phyloP scores from a whole-genome alignment of 192 early-diverging fungal species.

The Pilobolus umbonatus region DNA sequence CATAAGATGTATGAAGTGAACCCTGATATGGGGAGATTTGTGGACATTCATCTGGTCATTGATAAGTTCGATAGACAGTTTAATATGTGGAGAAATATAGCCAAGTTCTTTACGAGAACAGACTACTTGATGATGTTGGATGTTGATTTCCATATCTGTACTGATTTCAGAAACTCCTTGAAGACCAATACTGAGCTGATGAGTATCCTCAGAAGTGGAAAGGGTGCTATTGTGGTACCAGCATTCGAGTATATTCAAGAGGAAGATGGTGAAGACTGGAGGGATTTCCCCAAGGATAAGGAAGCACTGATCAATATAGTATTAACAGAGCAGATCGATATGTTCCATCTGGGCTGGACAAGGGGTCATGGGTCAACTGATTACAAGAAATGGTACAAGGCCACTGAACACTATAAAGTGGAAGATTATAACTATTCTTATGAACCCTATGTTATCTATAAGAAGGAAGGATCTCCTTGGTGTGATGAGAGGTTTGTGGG shows the following conservation, averaged over 20 bases:
- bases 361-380: constrained; percentile 58
- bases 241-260: constrained; percentile 54
- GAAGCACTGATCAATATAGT: constrained; percentile 38
- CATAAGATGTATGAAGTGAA: constrained; percentile 47
- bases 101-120: constrained; percentile 55
- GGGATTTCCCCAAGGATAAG: constrained; percentile 48
- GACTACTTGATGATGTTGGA: constrained; percentile 59
- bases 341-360: constrained; percentile 51
- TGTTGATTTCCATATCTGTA: constrained; percentile 58
- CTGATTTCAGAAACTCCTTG: constrained; percentile 42
- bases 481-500: constrained; percentile 60
- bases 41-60: constrained; percentile 57
- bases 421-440: constrained; percentile 50
- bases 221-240: constrained; percentile 52
- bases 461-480: constrained; percentile 49
- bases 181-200: constrained; percentile 30
- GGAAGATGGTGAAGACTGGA: constrained; percentile 48
- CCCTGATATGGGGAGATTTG: constrained; percentile 42
- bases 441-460: constrained; percentile 57
- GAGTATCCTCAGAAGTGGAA: constrained; percentile 39
- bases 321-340: constrained; percentile 41
- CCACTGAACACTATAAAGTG: constrained; percentile 46
- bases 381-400: constrained; percentile 45
- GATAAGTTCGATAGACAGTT: constrained; percentile 59
- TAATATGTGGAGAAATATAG: constrained; percentile 64